These are phyloP conservation scores for Massariosphaeria phaeospora DNA, from an alignment of 495 filamentous ascomycete species.

Conservation along the genomic window DNA sequence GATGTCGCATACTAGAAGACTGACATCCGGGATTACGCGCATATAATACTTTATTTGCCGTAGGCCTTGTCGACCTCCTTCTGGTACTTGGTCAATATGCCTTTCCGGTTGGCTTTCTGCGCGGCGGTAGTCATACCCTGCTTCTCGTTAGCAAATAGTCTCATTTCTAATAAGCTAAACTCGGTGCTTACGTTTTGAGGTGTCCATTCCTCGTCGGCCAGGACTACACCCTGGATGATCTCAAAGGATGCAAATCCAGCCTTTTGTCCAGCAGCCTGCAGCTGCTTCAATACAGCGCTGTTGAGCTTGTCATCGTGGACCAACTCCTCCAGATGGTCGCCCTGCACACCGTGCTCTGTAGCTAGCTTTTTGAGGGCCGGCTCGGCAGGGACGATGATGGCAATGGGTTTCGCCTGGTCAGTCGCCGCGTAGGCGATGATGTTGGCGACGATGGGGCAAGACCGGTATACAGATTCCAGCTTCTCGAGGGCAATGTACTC, in stretches of 20 bases:
- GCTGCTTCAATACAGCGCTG: conserved; percentile 69
- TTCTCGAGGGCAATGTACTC: conserved; percentile 99
- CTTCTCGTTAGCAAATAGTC: conserved; percentile 32
- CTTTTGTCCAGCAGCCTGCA: conserved; percentile 67
- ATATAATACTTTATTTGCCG: no score
- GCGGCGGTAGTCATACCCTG: conserved; percentile 65
- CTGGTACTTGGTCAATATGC: conserved; percentile 60
- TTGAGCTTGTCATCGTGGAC: conserved; percentile 82
- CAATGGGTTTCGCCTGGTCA: conserved; percentile 78
- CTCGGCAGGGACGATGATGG: conserved; percentile 90
- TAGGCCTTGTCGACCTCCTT: conserved; percentile 60
- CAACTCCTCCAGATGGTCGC: conserved; percentile 66
- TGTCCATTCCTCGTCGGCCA: conserved; percentile 96
- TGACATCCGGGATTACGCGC: no score
- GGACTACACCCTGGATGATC: conserved; percentile 84
- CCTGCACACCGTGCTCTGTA: conserved; percentile 62
- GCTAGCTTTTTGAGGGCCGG: conserved; percentile 80
- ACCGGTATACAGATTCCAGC: conserved; percentile 91
- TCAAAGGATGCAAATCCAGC: conserved; percentile 81
- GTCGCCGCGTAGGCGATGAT: conserved; percentile 89
- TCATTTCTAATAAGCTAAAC: not conserved
- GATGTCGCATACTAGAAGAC: no score
- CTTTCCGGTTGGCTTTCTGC: conserved; percentile 71
- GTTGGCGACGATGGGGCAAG: conserved; percentile 78
- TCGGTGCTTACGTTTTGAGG: conserved; percentile 79